Conservation (phyloP, 23 red algal genomes). For the Agarophyton chilense region DNA sequence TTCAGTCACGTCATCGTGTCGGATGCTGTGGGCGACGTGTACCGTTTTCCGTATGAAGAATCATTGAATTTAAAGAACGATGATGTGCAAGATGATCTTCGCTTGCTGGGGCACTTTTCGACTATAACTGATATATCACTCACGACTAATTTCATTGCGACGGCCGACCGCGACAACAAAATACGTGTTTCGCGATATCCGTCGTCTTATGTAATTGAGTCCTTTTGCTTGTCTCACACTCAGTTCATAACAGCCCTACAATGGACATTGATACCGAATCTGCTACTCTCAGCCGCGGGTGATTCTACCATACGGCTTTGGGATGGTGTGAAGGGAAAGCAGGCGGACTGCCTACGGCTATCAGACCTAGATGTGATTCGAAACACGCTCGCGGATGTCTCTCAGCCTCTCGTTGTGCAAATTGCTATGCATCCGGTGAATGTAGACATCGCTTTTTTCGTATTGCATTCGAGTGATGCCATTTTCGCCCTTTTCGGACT, state of each 20-base stretch:
- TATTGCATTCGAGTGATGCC: not conserved
- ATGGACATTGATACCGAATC: not conserved
- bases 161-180: conserved; percentile 9
- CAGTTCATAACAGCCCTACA: conserved; percentile 2
- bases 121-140: conserved; percentile 8
- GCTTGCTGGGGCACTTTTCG: conserved; percentile 24
- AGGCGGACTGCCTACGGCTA: not conserved
- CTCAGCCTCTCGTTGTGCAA: not conserved
- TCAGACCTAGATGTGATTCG: not conserved
- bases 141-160: not conserved
- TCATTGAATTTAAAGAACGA: conserved; percentile 4
- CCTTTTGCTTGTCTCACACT: conserved; percentile 10
- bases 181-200: conserved; percentile 31
- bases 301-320: conserved; percentile 20
- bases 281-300: not conserved
- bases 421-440: not conserved
- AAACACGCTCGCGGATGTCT: not conserved
- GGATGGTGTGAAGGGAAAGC: not conserved
- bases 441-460: not conserved
- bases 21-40: conserved; percentile 20
- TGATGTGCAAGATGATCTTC: not conserved
- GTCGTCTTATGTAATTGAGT: conserved; percentile 16
- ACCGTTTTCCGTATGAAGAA: not conserved
- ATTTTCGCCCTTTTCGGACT: conserved; percentile 4
- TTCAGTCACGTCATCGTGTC: not conserved